Percentiles rank a stretch among this genome's conserved stretches.
Conservation (phyloP, 257 asterid genomes). For the Penstemon davidsonii region DNA sequence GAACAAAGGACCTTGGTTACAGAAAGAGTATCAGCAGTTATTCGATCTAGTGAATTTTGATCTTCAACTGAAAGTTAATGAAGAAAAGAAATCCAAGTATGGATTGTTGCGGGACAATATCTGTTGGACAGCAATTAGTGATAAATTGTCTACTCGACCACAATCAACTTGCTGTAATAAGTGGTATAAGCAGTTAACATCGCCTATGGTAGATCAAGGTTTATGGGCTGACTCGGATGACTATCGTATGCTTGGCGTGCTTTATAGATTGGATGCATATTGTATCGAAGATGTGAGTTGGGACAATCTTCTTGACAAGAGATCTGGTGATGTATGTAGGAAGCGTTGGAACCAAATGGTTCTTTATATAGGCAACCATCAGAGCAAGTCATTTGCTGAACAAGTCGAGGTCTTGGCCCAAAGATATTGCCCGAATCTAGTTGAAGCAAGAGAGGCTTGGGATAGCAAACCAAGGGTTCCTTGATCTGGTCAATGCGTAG, state of each 20-base stretch:
- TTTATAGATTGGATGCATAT: conserved; percentile 44
- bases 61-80: conserved; percentile 37
- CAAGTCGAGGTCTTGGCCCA: conserved; percentile 56
- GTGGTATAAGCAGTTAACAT: conserved; percentile 51
- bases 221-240: conserved; percentile 54
- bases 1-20: conserved; percentile 51
- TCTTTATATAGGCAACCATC: conserved; percentile 44
- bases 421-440: conserved; percentile 50
- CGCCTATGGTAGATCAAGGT: conserved; percentile 49
- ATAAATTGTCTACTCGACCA: conserved; percentile 37
- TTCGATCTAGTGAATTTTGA: conserved; percentile 51
- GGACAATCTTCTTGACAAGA: conserved; percentile 49
- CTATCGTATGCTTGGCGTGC: conserved; percentile 39
- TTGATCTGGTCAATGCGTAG: conserved; percentile 14
- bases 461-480: conserved; percentile 52
- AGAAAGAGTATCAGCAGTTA: conserved; percentile 47
- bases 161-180: conserved; percentile 36
- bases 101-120: conserved; percentile 57
- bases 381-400: conserved; percentile 46
- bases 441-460: conserved; percentile 55
- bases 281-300: conserved; percentile 66
- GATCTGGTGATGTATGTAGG: conserved; percentile 48
- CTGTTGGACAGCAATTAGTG: conserved; percentile 53
- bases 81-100: conserved; percentile 50
- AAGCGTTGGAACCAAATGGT: conserved; percentile 64